A percentile compares a stretch with the other conserved stretches of the same genome.
Evolutionary conservation across 345 rosid species (phyloP).

Genomic region (Salix caprea): DNA sequence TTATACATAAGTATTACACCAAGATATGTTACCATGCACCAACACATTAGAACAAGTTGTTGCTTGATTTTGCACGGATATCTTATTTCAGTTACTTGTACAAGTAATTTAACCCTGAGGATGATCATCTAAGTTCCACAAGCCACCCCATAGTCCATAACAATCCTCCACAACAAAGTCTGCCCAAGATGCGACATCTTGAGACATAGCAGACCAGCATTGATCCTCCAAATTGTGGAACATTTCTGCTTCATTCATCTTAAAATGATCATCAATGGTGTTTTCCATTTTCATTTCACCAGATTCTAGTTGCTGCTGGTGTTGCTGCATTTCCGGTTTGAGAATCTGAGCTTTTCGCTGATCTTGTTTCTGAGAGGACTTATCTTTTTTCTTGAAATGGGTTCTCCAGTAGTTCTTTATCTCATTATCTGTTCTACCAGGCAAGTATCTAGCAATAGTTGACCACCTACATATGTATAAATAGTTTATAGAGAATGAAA

Average conservation of each 20-base stretch:
- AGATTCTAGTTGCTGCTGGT: conserved; percentile 4
- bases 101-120: not conserved
- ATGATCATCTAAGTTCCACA: conserved; percentile 37
- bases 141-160: conserved; percentile 25
- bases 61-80: conserved; percentile 26
- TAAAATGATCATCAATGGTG: not conserved
- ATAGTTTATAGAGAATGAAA: not conserved
- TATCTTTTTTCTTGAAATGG: conserved; percentile 62
- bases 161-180: conserved; percentile 37
- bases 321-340: conserved; percentile 23
- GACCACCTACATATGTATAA: conserved; percentile 54
- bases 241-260: conserved; percentile 6
- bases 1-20: not conserved
- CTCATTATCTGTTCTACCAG: conserved; percentile 90
- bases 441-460: conserved; percentile 81
- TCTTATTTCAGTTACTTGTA: conserved; percentile 15
- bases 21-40: not conserved
- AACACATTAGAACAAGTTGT: conserved; percentile 6
- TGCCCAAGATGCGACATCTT: conserved; percentile 25
- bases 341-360: conserved; percentile 29
- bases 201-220: conserved; percentile 26
- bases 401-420: conserved; percentile 97
- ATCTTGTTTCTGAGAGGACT: conserved; percentile 28
- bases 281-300: conserved; percentile 5
- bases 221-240: conserved; percentile 28